Conservation (phyloP, 768 basidiomycete genomes). For the Russula sp. region DNA sequence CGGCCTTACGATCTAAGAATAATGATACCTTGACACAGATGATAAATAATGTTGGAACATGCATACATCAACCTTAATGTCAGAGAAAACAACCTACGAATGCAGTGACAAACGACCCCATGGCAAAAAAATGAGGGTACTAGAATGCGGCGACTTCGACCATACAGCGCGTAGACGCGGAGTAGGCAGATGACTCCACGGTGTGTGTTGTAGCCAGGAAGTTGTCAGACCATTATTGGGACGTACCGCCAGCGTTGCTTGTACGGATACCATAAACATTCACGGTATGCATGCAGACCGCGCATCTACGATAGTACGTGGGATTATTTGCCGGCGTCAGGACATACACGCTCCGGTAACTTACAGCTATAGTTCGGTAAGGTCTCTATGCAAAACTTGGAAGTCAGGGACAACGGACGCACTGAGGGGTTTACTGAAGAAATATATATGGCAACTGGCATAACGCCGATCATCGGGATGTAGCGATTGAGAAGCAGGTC, state of each 20-base stretch:
- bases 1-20: background rate
- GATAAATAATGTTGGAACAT: background rate
- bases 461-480: constrained; percentile 41
- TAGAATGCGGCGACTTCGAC: constrained; percentile 11
- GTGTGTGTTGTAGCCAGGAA: background rate
- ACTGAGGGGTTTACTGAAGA: background rate
- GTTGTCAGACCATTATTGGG: too few relatives aligned
- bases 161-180: constrained; percentile 19
- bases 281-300: constrained; percentile 3
- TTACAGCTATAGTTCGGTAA: constrained; percentile 11
- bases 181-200: background rate
- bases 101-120: background rate
- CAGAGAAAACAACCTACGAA: background rate
- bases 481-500: constrained; percentile 53
- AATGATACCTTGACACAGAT: background rate
- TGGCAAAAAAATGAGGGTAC: background rate
- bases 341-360: background rate
- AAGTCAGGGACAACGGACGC: background rate
- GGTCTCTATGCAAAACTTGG: background rate
- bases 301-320: constrained; percentile 2
- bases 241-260: constrained; percentile 9
- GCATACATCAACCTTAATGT: background rate
- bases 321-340: background rate
- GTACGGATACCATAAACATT: constrained; percentile 1
- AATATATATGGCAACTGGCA: constrained; percentile 32